These are phyloP conservation scores for Alternaria arborescens DNA, from an alignment of 2,329 filamentous ascomycete genomes.

Conservation along the genomic window DNA sequence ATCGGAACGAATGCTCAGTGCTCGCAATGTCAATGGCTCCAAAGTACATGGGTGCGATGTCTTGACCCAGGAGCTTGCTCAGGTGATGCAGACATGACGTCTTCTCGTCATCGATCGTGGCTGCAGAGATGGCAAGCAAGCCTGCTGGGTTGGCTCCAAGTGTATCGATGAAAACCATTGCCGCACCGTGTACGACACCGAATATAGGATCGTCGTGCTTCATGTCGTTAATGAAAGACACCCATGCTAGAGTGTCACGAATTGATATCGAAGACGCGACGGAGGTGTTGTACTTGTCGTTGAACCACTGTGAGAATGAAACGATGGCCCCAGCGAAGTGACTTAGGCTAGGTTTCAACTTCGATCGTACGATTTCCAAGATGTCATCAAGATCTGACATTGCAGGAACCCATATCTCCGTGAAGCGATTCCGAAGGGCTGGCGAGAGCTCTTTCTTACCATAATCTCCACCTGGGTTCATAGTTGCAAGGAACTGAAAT, in stretches of 20 bases:
- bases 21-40: constrained; percentile 67
- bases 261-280: constrained; percentile 84
- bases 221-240: constrained; percentile 84
- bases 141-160: constrained; percentile 94
- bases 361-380: constrained; percentile 82
- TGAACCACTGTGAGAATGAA: constrained; percentile 92
- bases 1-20: constrained; percentile 63
- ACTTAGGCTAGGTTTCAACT: constrained; percentile 67
- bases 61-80: constrained; percentile 68
- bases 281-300: constrained; percentile 77
- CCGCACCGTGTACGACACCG: constrained; percentile 80
- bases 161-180: constrained; percentile 95
- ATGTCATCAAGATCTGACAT: constrained; percentile 87
- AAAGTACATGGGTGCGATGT: constrained; percentile 73
- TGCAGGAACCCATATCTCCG: constrained; percentile 96
- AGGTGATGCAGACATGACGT: constrained; percentile 77
- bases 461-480: constrained; percentile 99
- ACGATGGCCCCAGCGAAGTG: constrained; percentile 75
- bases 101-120: constrained; percentile 75
- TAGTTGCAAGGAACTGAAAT: constrained; percentile 97
- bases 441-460: constrained; percentile 97
- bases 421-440: constrained; percentile 93
- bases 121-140: constrained; percentile 75
- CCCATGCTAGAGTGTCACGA: constrained; percentile 91
- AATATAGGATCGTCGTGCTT: constrained; percentile 58